Base-by-base conservation (phyloP, 1,284 basidiomycete species). In the Sanguinoderma infundibulare region DNA sequence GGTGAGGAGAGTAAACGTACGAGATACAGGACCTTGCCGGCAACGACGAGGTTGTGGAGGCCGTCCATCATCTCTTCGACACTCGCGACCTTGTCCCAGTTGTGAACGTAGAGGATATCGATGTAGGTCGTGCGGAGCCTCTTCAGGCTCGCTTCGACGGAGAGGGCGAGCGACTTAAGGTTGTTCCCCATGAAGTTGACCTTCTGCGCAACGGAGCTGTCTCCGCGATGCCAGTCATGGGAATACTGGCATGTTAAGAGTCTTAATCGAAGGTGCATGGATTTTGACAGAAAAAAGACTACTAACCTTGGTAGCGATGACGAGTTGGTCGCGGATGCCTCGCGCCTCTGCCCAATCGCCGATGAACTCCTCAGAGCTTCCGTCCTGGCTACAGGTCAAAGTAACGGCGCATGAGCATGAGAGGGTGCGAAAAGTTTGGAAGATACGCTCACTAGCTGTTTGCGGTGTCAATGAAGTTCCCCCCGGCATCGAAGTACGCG, bases 71-170 rank as follows among this genome's bases (percentile, higher is more conserved):
- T 73, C 68, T 87, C 85, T 63, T 83, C 81, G 61, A 87, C 73
- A 35, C 76, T 77, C 9, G 84, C 84, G n/a, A 77, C 74, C 55
- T 62, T 83, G 69, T 85, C 81, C 80, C 80, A 83, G 74, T n/a
- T 36, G 40, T 63, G 62, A 32, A 60, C 51, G 39, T 63, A 85
- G 35, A 82, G 66, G 30, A 83, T 73, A 62, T 84, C 82, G 68
- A 84, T 78, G 66, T 85, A 88, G 36, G 70, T 68, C 9, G 86
- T 87, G n/a, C 83, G 77, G 5, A 87, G 77, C 65, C 83, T 85
- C 70, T 82, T 81, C 57, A 87, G 75, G 32, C 79, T 81, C 1
- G 69, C 77, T 24, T 75, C 73, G 39, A 85, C 73, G 51, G 78
- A 79, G 52, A 80, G 51, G 55, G 77, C 73, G 59, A 85, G 59